Evolutionary conservation across 805 yeast species (phyloP), one percentile per base, ranked within the genome.

Genomic region (Wickerhamiella azymoides): DNA sequence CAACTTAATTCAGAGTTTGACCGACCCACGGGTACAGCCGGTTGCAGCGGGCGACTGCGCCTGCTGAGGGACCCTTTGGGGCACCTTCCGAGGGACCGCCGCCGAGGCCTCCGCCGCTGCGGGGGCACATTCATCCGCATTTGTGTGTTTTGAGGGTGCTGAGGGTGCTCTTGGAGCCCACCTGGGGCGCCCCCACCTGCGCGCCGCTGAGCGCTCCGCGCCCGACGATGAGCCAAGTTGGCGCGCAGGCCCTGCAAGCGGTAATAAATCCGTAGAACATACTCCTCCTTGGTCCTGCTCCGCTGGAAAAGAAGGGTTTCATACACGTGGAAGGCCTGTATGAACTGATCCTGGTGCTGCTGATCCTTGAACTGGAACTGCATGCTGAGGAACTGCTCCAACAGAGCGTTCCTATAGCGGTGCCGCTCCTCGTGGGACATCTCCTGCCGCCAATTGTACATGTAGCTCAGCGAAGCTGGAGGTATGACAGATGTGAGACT

Each of bases 331-430:
- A 66, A 67, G 36, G 58, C 43, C 17, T 39, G 50, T 5, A 58
- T 45, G 24, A 62, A 50, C 35, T 59, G 56, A 25, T 59, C 64
- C 39, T 55, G 56, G 17, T 62, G 59, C 44, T 53, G 54, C 42
- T 51, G 43, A 36, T 52, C 48, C 32, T 56, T 54, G 48, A 58
- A 50, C n/a, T n/a, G n/a, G n/a, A n/a, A n/a, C 24, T 53, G 56
- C 16, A 44, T 46, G 45, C 58, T 43, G 9, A 43, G 48, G n/a
- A 41, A 39, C 25, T 21, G 44, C 19, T 36, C 44, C 13, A 54
- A 33, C 7, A 55, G 48, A 10, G 47, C 49, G 10, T 19, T 17
- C 1, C 52, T 42, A 43, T 50, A 43, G 26, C 48, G 47, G 16
- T 48, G 43, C n/a, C 59, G 57, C 39, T 52, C 52, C 11, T 48